Base-by-base conservation (phyloP, 805 yeast species). In the Metschnikowia henanensis region DNA sequence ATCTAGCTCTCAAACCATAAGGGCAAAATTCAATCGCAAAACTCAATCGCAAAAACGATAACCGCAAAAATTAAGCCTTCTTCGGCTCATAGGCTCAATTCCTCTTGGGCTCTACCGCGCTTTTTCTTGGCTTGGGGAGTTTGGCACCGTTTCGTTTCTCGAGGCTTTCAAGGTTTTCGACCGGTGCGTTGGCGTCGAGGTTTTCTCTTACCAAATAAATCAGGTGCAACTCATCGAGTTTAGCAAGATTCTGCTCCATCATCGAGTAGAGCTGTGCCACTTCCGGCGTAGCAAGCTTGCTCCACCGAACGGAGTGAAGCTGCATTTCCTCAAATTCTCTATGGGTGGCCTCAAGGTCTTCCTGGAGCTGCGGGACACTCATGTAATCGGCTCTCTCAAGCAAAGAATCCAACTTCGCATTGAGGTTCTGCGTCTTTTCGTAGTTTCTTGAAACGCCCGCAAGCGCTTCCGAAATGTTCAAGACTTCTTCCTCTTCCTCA, bases 301-400 rank as follows among this genome's bases (percentile, higher is more conserved):
- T 25, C 41, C 41, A 38, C 19, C 41, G 23, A 13, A 38, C 30
- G 4, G 41, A 17, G 9, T 31, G 36, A 5, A 38, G 17, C 21
- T 38, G 30, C 25, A 23, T 38, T 19, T 30, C n/a, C 30, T 31
- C 30, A 20, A 38, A 38, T 6, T 23, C 36, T 10, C 12, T 13
- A 6, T 21, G 16, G 25, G 30, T 31, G 6, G 22, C 21, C 15
- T 38, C 35, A 10, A 38, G n/a, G 8, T 38, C 41, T 5, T 10
- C 16, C 13, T 18, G 5, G 17, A 38, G 36, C 29, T 38, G 30
- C 12, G 16, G 15, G 19, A 31, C 6, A 13, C 22, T 17, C 31
- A 38, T 30, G 23, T 20, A 17, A 6, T 16, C 10, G 21, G 41
- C 41, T 18, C 8, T 22, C 9, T 23, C 36, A 8, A 18, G 16